Base-by-base conservation (phyloP, 2,329 filamentous ascomycete species). In the Eutypella sp. region DNA sequence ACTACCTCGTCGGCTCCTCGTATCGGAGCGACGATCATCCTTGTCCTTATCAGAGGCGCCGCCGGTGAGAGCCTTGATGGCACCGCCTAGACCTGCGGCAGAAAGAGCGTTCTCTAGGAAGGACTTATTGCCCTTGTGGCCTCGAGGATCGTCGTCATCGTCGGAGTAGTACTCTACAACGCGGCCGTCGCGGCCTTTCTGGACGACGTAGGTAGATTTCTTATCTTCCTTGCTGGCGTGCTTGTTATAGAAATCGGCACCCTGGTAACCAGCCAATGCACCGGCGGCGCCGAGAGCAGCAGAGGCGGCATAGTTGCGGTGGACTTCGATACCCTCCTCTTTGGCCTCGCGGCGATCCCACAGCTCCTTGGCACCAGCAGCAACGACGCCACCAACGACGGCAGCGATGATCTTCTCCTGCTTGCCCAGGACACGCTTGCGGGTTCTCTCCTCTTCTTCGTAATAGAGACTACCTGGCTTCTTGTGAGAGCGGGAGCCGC, bases 321-420 rank as follows among this genome's bases (percentile, higher is more conserved):
- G 69, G 24, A 81, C 65, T 0, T 76, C 58, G 43, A 53, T 56
- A 45, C 72, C 68, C 3, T 78, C 71, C 45, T 74, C 62, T 53
- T 38, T 75, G 50, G 74, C 79, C 56, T 84, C 77, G 53, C 70
- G 76, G 49, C 81, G 80, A 57, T 85, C 81, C 61, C 75, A 85
- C 4, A 84, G 64, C 60, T 85, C 82, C 65, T 85, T 85, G 42
- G 79, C 79, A 42, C 81, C 81, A 9, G 80, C 78, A n/a, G 79
- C 78, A 19, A 85, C 65, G 25, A 81, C 78, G 43, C 81, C 82
- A 36, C 82, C 82, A 29, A 79, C 76, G 27, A 84, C 74, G n/a
- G 79, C 82, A 19, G 81, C 81, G 40, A 84, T 73, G 51, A 85
- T 81, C 65, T 84, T 83, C 54, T 85, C 76, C 57, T 84, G 78